A percentile compares a stretch with the other conserved stretches of the same genome.
These are phyloP conservation scores for Mycena latifolia DNA, from an alignment of 768 basidiomycete species.

Conservation along the genomic window DNA sequence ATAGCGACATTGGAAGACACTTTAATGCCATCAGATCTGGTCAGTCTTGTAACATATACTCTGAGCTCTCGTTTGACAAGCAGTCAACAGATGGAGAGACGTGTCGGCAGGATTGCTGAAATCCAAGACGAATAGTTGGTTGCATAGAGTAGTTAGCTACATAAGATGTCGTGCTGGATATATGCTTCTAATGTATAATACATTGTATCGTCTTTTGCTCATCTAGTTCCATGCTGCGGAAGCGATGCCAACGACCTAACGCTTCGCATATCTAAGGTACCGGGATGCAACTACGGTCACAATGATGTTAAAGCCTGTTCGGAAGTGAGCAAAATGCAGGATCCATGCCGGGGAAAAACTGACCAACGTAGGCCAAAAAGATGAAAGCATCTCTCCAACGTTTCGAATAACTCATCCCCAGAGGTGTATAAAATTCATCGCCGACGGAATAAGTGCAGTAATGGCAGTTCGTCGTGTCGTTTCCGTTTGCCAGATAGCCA, in stretches of 20 bases:
- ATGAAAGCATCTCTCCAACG: conserved; percentile 81
- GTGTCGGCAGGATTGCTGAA: conserved; percentile 1
- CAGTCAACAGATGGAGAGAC: conserved; percentile 12
- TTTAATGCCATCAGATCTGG: conserved; percentile 14
- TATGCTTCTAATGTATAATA: neutral
- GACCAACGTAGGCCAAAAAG: conserved; percentile 70
- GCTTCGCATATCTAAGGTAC: conserved; percentile 78
- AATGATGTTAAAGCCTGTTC: conserved; percentile 58
- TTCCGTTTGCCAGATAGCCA: conserved; percentile 81
- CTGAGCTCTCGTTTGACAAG: neutral
- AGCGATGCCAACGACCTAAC: conserved; percentile 44
- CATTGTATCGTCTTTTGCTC: neutral
- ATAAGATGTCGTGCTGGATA: too few species aligned
- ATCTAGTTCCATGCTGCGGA: too few species aligned
- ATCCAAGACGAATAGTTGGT: conserved; percentile 7
- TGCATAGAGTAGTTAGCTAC: too few species aligned
- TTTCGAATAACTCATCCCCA: conserved; percentile 73
- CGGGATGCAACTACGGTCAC: conserved; percentile 69
- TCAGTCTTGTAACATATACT: neutral
- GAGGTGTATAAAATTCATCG: conserved; percentile 75
- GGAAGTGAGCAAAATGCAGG: conserved; percentile 1
- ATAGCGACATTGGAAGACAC: neutral
- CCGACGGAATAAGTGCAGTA: conserved; percentile 81
- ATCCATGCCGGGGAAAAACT: conserved; percentile 36
- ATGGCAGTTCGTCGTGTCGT: conserved; percentile 70